Evolutionary conservation across 192 early-diverging fungal genomes (phyloP).

Genomic region (Entomortierella parvispora): DNA sequence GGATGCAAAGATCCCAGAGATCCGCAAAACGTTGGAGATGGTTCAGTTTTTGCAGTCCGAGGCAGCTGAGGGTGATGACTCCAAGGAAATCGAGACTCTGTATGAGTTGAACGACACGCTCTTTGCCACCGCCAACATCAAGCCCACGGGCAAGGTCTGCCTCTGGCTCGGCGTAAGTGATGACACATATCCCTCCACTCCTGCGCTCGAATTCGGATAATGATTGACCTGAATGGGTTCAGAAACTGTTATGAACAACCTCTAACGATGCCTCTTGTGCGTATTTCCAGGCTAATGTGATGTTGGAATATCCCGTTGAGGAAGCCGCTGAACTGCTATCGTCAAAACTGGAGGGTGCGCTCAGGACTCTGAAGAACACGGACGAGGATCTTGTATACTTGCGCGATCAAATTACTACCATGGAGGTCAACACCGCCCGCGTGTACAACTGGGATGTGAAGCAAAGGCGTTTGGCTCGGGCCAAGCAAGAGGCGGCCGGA

Average conservation of each 20-base stretch:
- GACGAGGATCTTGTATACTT: constrained; percentile 93
- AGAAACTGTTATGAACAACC: too few relatives aligned
- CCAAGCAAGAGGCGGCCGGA: constrained; percentile 45
- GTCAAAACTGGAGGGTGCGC: constrained; percentile 80
- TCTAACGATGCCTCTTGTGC: background rate
- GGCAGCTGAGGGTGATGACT: constrained; percentile 55
- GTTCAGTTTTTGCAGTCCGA: constrained; percentile 79
- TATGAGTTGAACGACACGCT: constrained; percentile 97
- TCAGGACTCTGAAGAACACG: constrained; percentile 75
- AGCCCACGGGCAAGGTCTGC: constrained; percentile 82
- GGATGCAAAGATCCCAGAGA: constrained; percentile 95
- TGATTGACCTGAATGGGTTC: too few relatives aligned
- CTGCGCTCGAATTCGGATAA: too few relatives aligned
- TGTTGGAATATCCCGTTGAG: constrained; percentile 94
- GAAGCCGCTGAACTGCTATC: constrained; percentile 85
- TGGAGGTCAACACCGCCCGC: constrained; percentile 97
- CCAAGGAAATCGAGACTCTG: constrained; percentile 79
- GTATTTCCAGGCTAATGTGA: constrained; percentile 85
- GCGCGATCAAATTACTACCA: constrained; percentile 98
- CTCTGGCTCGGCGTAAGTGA: constrained; percentile 92
- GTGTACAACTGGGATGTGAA: constrained; percentile 99
- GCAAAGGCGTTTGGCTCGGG: constrained; percentile 66
- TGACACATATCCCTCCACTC: too few relatives aligned
- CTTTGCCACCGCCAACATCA: constrained; percentile 85
- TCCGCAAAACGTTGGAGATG: constrained; percentile 91